Evolutionary conservation across 2,329 filamentous ascomycete genomes (phyloP).

Genomic region (Blumeria hordei): DNA sequence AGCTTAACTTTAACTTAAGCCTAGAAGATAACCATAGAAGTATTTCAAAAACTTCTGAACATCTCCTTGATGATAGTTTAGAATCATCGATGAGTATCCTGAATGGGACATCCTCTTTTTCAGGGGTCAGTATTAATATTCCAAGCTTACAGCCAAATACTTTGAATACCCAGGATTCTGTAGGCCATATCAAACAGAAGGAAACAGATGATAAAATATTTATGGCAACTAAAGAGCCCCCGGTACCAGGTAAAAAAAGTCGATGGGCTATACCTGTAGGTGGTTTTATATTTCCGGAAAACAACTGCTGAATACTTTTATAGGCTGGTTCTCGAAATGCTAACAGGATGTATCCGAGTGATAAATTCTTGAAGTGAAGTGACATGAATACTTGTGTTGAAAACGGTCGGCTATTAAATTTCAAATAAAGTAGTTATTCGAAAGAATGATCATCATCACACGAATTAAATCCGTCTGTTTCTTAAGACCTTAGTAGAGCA

Average conservation of each 20-base stretch:
- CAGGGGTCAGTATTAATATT: background rate
- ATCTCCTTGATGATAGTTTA: background rate
- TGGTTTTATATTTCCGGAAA: background rate
- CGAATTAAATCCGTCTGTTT: too few relatives aligned
- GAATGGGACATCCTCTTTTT: slow-evolving; percentile 3
- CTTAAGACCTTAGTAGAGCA: too few relatives aligned
- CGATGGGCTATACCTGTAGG: background rate
- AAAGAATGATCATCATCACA: too few relatives aligned
- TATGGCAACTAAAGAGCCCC: background rate
- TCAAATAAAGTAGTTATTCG: too few relatives aligned
- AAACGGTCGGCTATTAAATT: too few relatives aligned
- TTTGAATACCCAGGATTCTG: slow-evolving; percentile 6
- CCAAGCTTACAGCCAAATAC: background rate
- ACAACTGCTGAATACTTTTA: background rate
- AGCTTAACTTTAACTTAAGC: too few relatives aligned
- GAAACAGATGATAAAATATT: background rate
- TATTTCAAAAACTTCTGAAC: too few relatives aligned
- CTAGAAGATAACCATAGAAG: too few relatives aligned
- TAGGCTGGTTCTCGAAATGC: background rate
- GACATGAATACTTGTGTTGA: too few relatives aligned
- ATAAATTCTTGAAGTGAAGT: too few relatives aligned
- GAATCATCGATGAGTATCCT: slow-evolving; percentile 7
- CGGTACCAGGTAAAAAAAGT: background rate
- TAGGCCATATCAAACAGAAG: slow-evolving; percentile 3
- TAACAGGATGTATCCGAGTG: background rate